Evolutionary conservation across 495 filamentous ascomycete genomes (phyloP), one percentile per base, ranked within the genome.

Genomic region (Penicillium cataractarum): DNA sequence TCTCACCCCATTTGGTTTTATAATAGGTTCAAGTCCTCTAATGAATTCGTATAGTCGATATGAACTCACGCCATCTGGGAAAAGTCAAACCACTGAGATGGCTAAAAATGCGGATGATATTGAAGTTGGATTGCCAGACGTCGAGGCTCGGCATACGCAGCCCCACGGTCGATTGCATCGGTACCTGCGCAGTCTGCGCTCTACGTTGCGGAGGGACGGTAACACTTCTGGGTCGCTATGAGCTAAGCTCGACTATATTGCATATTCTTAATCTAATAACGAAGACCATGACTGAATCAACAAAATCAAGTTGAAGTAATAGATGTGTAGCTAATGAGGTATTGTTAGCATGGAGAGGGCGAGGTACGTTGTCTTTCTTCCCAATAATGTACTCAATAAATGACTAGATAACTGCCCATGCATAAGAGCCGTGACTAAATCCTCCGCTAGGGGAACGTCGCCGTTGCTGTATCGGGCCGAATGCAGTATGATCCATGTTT

Each of bases 381-480:
- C n/a, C n/a, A n/a, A n/a, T n/a, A 7, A 31, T 31, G 29, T 31
- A 31, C 3, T 31, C 1, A 1, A 17, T 39, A 2, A 5, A 15
- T 17, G 35, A 17, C 15, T 39, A 15, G 35, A 39, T 39, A 5
- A 39, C 35, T 39, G 12, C 5, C 35, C 35, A 31, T 4, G 29
- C 29, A 39, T 39, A 39, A 39, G 13, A 15, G 13, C 35, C 35
- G 13, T 37, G 35, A 39, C 15, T 10, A 15, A 39, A 6, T 17
- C 15, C 15, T 17, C 4, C 35, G 33, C 33, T 37, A 4, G 22
- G 13, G 7, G 22, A 51, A 31, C 13, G 2, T 22, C 31, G 17
- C 51, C 9, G 27, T 54, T 54, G 29, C 51, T 37, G 31, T 31
- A 54, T 54, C 51, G 51, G 51, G 51, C 51, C 51, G 51, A 54